A percentile compares a stretch with the other conserved stretches of the same genome.
These are phyloP conservation scores for Litchi chinensis DNA, from an alignment of 345 rosid genomes.

Conservation along the genomic window DNA sequence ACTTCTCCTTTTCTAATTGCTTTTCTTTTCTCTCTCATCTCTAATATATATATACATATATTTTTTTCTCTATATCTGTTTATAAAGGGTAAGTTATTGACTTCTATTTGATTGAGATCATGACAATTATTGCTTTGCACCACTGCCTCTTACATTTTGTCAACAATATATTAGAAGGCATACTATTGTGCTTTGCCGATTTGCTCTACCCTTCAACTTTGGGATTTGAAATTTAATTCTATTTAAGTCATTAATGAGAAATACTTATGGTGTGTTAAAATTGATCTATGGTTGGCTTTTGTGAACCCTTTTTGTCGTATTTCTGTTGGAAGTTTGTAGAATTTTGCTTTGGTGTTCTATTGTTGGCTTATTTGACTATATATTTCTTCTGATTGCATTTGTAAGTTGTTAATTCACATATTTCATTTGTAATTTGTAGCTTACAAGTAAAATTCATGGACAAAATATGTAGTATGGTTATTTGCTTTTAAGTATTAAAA, in stretches of 20 bases:
- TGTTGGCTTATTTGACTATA: not conserved
- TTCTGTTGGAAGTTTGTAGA: not conserved
- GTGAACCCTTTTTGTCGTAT: not conserved
- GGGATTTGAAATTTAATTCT: not conserved
- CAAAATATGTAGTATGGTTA: slow-evolving; percentile 12
- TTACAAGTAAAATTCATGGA: not conserved
- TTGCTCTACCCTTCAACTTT: not conserved
- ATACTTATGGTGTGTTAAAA: not conserved
- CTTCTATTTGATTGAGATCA: not conserved
- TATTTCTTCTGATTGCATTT: not conserved
- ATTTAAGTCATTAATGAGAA: not conserved
- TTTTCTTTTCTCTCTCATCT: not conserved
- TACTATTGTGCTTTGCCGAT: not conserved
- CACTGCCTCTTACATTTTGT: not conserved
- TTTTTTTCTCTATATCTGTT: not conserved
- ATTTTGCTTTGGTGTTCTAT: not conserved
- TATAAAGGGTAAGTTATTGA: not conserved
- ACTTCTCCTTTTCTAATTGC: not conserved
- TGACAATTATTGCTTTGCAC: not conserved
- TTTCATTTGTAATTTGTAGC: not conserved
- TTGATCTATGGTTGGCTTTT: not conserved
- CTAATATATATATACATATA: not conserved
- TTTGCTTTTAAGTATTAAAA: not conserved
- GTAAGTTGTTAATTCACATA: not conserved
- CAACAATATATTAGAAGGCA: not conserved